A percentile compares a stretch with the other conserved stretches of the same genome.
Conservation (phyloP, 495 filamentous ascomycete genomes). For the Pseudevernia furfuracea region DNA sequence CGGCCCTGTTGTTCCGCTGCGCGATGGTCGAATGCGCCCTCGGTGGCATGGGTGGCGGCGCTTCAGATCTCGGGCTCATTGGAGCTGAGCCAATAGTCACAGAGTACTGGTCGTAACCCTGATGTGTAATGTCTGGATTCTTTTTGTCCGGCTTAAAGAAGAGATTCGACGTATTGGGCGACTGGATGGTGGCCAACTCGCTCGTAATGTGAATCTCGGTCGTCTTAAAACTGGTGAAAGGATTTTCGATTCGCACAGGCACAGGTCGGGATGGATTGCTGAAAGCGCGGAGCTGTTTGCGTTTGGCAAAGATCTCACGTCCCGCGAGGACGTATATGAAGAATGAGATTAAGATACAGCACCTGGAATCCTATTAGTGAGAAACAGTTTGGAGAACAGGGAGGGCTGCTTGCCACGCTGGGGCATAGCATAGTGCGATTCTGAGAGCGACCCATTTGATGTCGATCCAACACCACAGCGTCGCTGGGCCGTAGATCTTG, state of each 20-base stretch:
- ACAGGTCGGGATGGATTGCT: not conserved
- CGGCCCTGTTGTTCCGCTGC: constrained; percentile 3
- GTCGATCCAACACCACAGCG: constrained; percentile 83
- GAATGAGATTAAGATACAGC: constrained; percentile 60
- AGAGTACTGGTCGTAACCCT: constrained; percentile 18
- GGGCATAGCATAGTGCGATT: constrained; percentile 72
- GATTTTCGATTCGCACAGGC: constrained; percentile 14
- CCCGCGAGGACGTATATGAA: constrained; percentile 69
- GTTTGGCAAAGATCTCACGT: constrained; percentile 55
- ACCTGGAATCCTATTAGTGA: constrained; percentile 25
- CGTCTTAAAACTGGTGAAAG: constrained; percentile 18
- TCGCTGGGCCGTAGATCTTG: constrained; percentile 67
- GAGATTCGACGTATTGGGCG: not conserved
- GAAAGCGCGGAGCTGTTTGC: constrained; percentile 39
- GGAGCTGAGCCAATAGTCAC: constrained; percentile 18
- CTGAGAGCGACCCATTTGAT: constrained; percentile 61
- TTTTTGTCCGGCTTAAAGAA: not conserved
- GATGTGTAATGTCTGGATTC: not conserved
- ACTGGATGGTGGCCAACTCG: constrained; percentile 12
- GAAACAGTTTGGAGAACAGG: not conserved
- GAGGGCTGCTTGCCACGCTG: constrained; percentile 55
- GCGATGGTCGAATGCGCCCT: not conserved
- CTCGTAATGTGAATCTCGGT: constrained; percentile 21
- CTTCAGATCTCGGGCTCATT: constrained; percentile 1
- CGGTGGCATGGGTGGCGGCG: not conserved